Conservation (phyloP, 1,284 basidiomycete species). For the Ganoderma multipileum region DNA sequence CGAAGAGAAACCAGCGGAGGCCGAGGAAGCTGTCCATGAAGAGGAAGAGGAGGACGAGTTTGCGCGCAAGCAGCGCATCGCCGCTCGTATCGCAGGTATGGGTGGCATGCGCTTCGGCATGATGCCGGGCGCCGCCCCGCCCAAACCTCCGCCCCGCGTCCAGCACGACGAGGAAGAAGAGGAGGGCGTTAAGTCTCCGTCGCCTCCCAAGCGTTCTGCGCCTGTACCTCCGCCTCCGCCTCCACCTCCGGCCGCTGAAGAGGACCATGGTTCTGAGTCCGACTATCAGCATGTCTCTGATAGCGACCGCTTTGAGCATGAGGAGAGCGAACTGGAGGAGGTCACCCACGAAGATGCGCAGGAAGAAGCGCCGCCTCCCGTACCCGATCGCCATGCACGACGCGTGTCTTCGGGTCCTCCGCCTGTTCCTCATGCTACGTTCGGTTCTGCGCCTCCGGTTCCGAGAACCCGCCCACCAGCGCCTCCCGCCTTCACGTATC, state of each 20-base stretch:
- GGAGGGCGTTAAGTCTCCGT: conserved; percentile 23
- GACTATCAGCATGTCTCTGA: conserved; percentile 55
- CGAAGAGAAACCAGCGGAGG: conserved; percentile 31
- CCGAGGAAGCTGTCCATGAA: conserved; percentile 38
- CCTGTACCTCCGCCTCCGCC: conserved; percentile 40
- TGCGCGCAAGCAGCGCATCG: conserved; percentile 72
- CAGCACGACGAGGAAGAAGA: conserved; percentile 29
- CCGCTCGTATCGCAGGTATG: conserved; percentile 72
- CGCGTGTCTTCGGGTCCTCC: conserved; percentile 33
- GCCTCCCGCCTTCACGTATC: conserved; percentile 30
- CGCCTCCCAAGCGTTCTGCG: conserved; percentile 30
- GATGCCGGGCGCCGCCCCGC: conserved; percentile 49
- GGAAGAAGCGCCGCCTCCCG: conserved; percentile 51
- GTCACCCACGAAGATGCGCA: conserved; percentile 60
- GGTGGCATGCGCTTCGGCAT: conserved; percentile 82
- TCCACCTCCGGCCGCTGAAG: conserved; percentile 42
- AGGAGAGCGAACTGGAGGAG: conserved; percentile 74
- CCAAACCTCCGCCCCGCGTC: conserved; percentile 25
- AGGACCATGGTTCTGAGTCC: conserved; percentile 53
- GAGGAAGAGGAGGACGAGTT: conserved; percentile 61
- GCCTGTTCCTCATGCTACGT: conserved; percentile 31
- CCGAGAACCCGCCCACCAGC: conserved; percentile 24
- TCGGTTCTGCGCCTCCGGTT: conserved; percentile 25
- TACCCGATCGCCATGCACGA: conserved; percentile 46
- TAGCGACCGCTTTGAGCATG: conserved; percentile 65